Evolutionary conservation across 2,329 filamentous ascomycete genomes (phyloP).

Genomic region (Arthrobotrys sphaeroides): DNA sequence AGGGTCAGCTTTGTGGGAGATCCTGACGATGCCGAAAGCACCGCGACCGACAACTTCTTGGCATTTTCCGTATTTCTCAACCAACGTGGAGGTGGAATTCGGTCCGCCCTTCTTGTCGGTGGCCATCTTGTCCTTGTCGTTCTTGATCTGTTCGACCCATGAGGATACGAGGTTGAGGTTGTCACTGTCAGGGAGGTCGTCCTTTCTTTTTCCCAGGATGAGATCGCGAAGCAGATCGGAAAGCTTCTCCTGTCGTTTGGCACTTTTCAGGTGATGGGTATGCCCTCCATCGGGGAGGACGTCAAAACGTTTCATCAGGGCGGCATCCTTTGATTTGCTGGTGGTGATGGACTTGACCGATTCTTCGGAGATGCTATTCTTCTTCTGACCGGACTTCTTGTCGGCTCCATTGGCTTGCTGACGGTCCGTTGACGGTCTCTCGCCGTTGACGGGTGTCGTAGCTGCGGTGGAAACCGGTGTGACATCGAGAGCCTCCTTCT

Average conservation of each 20-base stretch:
- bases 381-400: conserved; percentile 29
- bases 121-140: conserved; percentile 79
- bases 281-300: conserved; percentile 74
- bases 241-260: conserved; percentile 92
- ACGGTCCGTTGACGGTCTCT: conserved; percentile 36
- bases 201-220: conserved; percentile 80
- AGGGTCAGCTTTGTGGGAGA: conserved; percentile 93
- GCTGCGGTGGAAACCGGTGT: background rate
- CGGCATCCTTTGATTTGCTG: conserved; percentile 27
- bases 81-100: conserved; percentile 78
- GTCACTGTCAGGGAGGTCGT: conserved; percentile 71
- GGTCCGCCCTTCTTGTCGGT: conserved; percentile 80
- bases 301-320: conserved; percentile 65
- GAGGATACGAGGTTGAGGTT: conserved; percentile 90
- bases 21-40: conserved; percentile 95
- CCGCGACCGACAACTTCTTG: conserved; percentile 96
- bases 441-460: conserved; percentile 45
- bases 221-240: conserved; percentile 89
- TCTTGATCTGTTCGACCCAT: conserved; percentile 93
- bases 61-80: conserved; percentile 98
- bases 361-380: conserved; percentile 41
- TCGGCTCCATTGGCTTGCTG: conserved; percentile 16
- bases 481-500: conserved; percentile 11
- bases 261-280: conserved; percentile 86
- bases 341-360: conserved; percentile 3